phyloP scores from a whole-genome alignment of 352 stramenopile species.

The Globisporangium paroecandrum region DNA sequence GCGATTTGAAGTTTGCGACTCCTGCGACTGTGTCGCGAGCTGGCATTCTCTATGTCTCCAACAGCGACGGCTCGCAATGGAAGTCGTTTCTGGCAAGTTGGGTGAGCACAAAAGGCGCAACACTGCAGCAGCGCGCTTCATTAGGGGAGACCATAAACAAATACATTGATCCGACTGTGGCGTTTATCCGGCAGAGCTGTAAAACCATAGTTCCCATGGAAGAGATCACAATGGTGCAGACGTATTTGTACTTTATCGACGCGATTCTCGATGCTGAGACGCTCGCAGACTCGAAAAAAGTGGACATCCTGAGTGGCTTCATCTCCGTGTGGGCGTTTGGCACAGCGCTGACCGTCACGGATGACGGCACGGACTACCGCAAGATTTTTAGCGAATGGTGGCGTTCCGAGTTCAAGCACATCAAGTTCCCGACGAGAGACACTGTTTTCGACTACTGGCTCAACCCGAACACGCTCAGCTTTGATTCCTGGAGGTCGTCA shows the following conservation, averaged over 20 bases:
- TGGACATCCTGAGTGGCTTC: slow-evolving; percentile 89
- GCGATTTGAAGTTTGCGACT: slow-evolving; percentile 92
- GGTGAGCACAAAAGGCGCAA: slow-evolving; percentile 72
- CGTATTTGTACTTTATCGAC: slow-evolving; percentile 91
- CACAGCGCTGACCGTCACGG: slow-evolving; percentile 76
- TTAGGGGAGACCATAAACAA: slow-evolving; percentile 72
- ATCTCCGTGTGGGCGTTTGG: slow-evolving; percentile 93
- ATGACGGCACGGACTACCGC: slow-evolving; percentile 93
- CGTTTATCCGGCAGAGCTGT: slow-evolving; percentile 85
- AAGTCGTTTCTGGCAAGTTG: slow-evolving; percentile 90
- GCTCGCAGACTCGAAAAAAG: slow-evolving; percentile 53
- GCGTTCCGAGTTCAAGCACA: slow-evolving; percentile 89
- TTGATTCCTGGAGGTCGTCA: slow-evolving; percentile 93
- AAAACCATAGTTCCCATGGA: slow-evolving; percentile 89
- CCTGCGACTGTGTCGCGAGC: slow-evolving; percentile 93
- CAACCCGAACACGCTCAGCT: slow-evolving; percentile 83
- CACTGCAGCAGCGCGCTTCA: slow-evolving; percentile 43
- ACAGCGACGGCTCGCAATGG: slow-evolving; percentile 91
- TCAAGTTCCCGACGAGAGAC: slow-evolving; percentile 92
- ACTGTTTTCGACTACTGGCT: slow-evolving; percentile 98
- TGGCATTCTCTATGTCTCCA: slow-evolving; percentile 95
- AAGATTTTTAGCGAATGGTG: slow-evolving; percentile 95
- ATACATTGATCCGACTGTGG: slow-evolving; percentile 85
- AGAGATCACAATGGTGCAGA: slow-evolving; percentile 90
- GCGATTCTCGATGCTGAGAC: slow-evolving; percentile 72